Conservation (phyloP, 2,329 filamentous ascomycete genomes). For the Colletotrichum spinosum region DNA sequence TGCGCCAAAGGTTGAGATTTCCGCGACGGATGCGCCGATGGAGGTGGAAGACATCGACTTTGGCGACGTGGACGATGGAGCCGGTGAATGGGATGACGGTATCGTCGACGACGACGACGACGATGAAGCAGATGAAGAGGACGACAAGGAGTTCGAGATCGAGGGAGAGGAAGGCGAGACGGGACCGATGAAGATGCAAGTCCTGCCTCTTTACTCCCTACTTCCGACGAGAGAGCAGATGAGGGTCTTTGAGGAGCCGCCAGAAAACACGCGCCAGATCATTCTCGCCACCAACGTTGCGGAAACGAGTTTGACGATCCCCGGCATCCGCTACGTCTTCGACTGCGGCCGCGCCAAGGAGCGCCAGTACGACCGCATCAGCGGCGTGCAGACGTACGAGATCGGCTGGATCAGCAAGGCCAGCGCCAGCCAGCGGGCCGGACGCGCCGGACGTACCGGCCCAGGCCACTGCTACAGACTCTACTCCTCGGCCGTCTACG, state of each 20-base stretch:
- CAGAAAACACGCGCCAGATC: constrained; percentile 85
- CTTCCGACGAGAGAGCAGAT: constrained; percentile 92
- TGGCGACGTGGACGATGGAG: constrained; percentile 74
- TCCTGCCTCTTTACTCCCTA: constrained; percentile 94
- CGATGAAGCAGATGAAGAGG: constrained; percentile 60
- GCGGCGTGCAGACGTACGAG: constrained; percentile 94
- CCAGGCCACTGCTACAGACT: constrained; percentile 96
- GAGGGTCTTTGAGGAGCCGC: constrained; percentile 86
- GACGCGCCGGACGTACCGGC: constrained; percentile 94
- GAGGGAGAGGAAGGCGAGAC: constrained; percentile 72
- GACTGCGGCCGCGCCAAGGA: constrained; percentile 95
- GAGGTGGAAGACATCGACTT: constrained; percentile 92
- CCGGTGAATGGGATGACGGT: constrained; percentile 70
- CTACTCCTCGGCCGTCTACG: constrained; percentile 94
- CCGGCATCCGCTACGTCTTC: constrained; percentile 94
- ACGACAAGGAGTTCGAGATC: constrained; percentile 76
- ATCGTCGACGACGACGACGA: constrained; percentile 69
- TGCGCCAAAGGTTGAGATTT: constrained; percentile 78
- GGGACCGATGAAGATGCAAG: constrained; percentile 77
- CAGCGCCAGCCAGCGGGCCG: constrained; percentile 89
- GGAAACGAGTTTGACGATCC: constrained; percentile 96
- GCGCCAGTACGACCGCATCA: constrained; percentile 86
- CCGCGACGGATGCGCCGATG: constrained; percentile 80
- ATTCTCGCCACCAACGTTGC: constrained; percentile 96
- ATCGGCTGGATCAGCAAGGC: constrained; percentile 98